Conservation (phyloP, 805 yeast species). For the Candida lessepsii region DNA sequence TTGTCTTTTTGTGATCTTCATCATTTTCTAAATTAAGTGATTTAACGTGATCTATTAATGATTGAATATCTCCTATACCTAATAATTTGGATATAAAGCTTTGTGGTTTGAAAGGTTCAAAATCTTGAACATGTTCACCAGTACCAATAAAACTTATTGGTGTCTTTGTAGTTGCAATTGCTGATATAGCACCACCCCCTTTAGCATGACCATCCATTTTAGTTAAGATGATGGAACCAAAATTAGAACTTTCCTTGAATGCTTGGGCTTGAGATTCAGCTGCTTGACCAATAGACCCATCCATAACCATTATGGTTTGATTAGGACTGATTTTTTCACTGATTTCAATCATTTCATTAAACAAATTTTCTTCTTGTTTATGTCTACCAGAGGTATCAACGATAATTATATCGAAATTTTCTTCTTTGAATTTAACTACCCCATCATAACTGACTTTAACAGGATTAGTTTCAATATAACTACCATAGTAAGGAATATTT, state of each 20-base stretch:
- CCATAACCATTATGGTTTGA: constrained; percentile 96
- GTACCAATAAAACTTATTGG: constrained; percentile 97
- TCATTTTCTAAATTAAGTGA: constrained; percentile 65
- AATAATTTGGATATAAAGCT: constrained; percentile 86
- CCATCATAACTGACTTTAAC: constrained; percentile 89
- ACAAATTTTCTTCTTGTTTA: constrained; percentile 87
- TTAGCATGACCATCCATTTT: constrained; percentile 99
- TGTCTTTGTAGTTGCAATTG: constrained; percentile 94
- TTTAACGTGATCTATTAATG: constrained; percentile 90
- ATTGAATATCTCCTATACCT: constrained; percentile 95
- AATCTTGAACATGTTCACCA: constrained; percentile 93
- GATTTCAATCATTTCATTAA: constrained; percentile 93
- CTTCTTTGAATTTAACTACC: constrained; percentile 86
- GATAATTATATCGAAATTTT: constrained; percentile 86
- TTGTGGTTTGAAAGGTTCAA: constrained; percentile 87
- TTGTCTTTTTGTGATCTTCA: constrained; percentile 80
- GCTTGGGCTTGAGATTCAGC: constrained; percentile 95
- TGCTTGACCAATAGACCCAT: constrained; percentile 97
- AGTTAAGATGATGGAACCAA: constrained; percentile 92
- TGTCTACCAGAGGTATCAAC: constrained; percentile 99
- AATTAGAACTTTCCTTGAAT: constrained; percentile 87
- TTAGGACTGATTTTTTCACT: constrained; percentile 86
- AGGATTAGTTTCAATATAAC: constrained; percentile 94
- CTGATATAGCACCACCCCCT: constrained; percentile 99
- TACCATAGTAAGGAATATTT: constrained; percentile 89